Evolutionary conservation across 2,329 filamentous ascomycete species (phyloP), one percentile per base, ranked within the genome.

Genomic region (Akanthomyces uredinophilus): DNA sequence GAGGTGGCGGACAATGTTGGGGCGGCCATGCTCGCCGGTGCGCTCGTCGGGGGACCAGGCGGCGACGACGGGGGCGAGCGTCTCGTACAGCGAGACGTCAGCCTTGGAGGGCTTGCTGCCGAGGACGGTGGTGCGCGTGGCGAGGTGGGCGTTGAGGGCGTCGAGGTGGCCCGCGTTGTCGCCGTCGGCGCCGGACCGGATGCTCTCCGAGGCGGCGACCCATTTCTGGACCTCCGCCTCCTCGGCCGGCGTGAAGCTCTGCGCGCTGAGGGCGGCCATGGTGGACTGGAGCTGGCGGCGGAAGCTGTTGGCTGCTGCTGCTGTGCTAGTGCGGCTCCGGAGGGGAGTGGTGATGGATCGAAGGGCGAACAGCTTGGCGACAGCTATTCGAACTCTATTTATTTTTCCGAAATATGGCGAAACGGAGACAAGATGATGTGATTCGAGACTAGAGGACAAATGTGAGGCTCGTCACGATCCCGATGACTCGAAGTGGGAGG

Each of bases 151-250:
- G 81, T 98, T 96, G 69, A 98, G 85, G 61, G 87, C 85, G 63
- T 88, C 85, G 66, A 97, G 84, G 64, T 92, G 88, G 24, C 32
- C 51, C 66, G 86, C 82, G 35, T 84, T 81, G 65, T 89, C 84
- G 69, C 87, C 81, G 63, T 84, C 79, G 37, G 82, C 73, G 65
- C 64, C 63, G 63, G 75, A 68, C 67, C 72, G 73, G 71, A 96
- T 84, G 67, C 89, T 87, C 64, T 87, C 83, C 47, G 91, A 86
- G 51, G 90, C 90, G 71, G 86, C 87, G 72, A 94, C 83, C 93
- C 93, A 97, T 81, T 95, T 89, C 77, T 89, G 87, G 74, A 96
- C 89, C 78, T 96, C 92, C 20, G 89, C 85, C 78, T 93, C 87
- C 79, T 98, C 93, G 67, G 86, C 83, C 69, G 88, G 81, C 65